A percentile compares a stretch with the other conserved stretches of the same genome.
Evolutionary conservation across 106 monocot species (phyloP).

Genomic region (Phalaenopsis aphrodite): DNA sequence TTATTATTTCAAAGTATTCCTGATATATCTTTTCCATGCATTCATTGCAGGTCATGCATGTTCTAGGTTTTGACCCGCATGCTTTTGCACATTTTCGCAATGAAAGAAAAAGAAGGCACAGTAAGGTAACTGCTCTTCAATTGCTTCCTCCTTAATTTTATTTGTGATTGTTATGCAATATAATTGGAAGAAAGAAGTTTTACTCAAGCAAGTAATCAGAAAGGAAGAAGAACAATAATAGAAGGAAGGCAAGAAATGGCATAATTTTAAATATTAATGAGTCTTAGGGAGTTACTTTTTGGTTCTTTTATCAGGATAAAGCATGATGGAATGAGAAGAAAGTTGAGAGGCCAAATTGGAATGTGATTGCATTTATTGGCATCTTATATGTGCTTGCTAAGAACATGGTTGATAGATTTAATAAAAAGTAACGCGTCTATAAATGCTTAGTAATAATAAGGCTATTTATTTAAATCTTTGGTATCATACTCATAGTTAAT

Average conservation of each 20-base stretch:
- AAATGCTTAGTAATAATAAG: too few relatives aligned
- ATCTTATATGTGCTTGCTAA: background rate
- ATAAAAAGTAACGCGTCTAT: too few relatives aligned
- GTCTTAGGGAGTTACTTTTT: too few relatives aligned
- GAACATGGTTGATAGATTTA: background rate
- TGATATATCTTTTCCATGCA: slow-evolving; percentile 25
- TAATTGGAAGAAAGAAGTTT: background rate
- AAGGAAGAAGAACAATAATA: background rate
- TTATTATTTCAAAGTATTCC: background rate
- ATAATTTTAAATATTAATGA: background rate
- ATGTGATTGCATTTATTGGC: background rate
- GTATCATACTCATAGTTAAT: background rate
- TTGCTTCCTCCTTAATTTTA: background rate
- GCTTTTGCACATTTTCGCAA: slow-evolving; percentile 97
- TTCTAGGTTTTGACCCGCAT: slow-evolving; percentile 99
- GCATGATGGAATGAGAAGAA: background rate
- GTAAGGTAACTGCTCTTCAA: slow-evolving; percentile 36
- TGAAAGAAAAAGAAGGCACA: slow-evolving; percentile 91
- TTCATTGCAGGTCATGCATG: slow-evolving; percentile 91
- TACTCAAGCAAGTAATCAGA: background rate
- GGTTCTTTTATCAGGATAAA: background rate
- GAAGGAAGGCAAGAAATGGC: background rate
- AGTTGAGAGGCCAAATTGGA: background rate
- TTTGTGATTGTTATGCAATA: background rate
- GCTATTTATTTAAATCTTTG: too few relatives aligned